Conservation (phyloP, 2,329 filamentous ascomycete species). For the Ilyonectria mors-panacis region DNA sequence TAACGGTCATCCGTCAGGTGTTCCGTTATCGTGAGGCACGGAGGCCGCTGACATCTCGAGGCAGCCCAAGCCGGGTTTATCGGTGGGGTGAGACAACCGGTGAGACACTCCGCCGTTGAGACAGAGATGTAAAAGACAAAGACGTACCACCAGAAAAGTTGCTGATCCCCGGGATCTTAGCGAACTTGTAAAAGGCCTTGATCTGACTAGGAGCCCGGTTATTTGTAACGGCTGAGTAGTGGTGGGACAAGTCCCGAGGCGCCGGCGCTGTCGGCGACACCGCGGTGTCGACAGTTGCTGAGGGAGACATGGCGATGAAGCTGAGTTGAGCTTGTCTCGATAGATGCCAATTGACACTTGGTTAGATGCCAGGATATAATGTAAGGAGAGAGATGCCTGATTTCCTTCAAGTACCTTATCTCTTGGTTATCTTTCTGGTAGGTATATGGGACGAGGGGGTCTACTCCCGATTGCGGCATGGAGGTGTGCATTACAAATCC, state of each 20-base stretch:
- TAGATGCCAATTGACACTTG: conserved; percentile 1
- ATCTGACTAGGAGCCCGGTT: conserved; percentile 76
- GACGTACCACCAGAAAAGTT: conserved; percentile 74
- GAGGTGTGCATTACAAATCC: conserved; percentile 46
- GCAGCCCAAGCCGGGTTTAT: not conserved
- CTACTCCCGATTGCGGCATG: conserved; percentile 40
- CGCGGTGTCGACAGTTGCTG: conserved; percentile 32
- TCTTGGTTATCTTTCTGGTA: conserved; percentile 16
- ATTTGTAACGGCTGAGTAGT: conserved; percentile 79
- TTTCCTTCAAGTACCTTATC: conserved; percentile 38
- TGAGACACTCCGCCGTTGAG: not conserved
- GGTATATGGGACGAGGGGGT: conserved; percentile 8
- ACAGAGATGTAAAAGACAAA: not conserved
- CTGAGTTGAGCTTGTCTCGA: not conserved
- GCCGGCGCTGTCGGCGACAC: conserved; percentile 30
- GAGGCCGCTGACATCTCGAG: conserved; percentile 9
- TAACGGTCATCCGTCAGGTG: not conserved
- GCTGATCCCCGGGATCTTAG: conserved; percentile 73
- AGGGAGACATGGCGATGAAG: conserved; percentile 38
- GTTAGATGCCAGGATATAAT: conserved; percentile 16
- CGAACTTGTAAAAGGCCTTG: conserved; percentile 91
- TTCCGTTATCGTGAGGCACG: conserved; percentile 4
- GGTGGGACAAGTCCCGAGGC: conserved; percentile 84
- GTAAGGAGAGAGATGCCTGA: not conserved
- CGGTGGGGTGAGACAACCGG: conserved; percentile 5